Evolutionary conservation across 2,329 filamentous ascomycete genomes (phyloP), one percentile per base, ranked within the genome.

Genomic region (Ceratocystis ficicola): DNA sequence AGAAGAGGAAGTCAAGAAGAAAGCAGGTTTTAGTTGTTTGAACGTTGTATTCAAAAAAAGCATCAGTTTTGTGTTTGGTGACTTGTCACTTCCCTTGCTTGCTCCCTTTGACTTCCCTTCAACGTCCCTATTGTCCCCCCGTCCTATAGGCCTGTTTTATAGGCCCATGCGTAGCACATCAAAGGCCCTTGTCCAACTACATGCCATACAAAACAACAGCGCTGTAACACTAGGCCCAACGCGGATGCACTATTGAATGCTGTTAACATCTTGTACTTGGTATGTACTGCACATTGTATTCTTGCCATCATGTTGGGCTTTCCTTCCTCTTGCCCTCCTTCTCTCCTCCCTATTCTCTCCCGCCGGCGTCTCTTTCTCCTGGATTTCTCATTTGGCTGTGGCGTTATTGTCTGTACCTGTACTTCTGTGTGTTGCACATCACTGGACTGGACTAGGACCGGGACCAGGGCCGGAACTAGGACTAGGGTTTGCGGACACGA

Each of bases 11-110:
- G 50, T 44, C 25, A 22, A 55, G 6, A 48, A 15, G 48, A 65
- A 66, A 66, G 64, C 64, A 57, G 64, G 64, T 66, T 66, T 66
- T 66, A 52, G 64, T 66, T 66, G 64, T 41, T 62, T 66, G 6
- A 55, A 30, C 28, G 64, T 66, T 55, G 59, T 36, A 66, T 66
- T 44, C n/a, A 20, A 36, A 44, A 61, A 32, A 41, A 41, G 36
- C 10, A 41, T 41, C 36, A 41, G 12, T 41, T 41, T 44, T 41
- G 41, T 41, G 30, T 41, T 44, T 44, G 30, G 59, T 62, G 30
- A 41, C 15, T 25, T 61, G 12, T 44, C 64, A 41, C 17, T 44
- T 61, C 30, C 30, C 8, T 57, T 12, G 12, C 28, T 57, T 44
- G 7, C 25, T 61, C 30, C 30, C 22, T 57, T 15, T n/a, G 17